Base-by-base conservation (phyloP, 768 basidiomycete species). In the Ramaria sp. region DNA sequence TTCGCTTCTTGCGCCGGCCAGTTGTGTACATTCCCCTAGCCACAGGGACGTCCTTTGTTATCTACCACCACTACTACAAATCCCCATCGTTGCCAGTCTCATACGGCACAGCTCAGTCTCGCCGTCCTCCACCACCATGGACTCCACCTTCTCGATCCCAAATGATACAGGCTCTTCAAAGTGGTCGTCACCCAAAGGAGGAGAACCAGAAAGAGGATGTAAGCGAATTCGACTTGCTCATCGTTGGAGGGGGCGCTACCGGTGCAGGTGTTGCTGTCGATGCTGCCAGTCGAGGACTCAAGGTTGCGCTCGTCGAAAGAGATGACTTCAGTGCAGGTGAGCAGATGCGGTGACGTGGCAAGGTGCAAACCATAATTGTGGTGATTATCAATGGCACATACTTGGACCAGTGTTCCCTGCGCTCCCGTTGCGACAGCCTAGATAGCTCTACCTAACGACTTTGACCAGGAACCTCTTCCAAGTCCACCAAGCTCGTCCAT, bases 401-500 rank as follows among this genome's bases (percentile, higher is more conserved):
- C 34, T 37, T 10, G 34, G 34, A 13, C 34, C 27, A 27, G 27
- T 5, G 5, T 27, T 5, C 13, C 13, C 34, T 37, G 34, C 34
- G 2, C 10, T 2, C 34, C 13, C 13, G 34, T 10, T 13, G 34
- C 2, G 34, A 37, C 13, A 37, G 34, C 34, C 34, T 7, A 37
- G 34, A 37, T 10, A 37, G 10, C 34, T 37, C 13, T 37, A 37
- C 27, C 52, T 48, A 24, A 13, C 27, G 51, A 12, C 58, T 37
- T 24, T 6, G 11, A 17, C 22, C 64, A 91, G 91, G 94, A 17
- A 96, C 95, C 0, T 95, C 91, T 0, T 95, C 91, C 6, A 98
- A 98, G 67, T 93, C 91, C 7, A 98, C 96, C 1, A 98, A 99
- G 69, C 84, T 99, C 53, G 95, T 99, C 0, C 96, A 99, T 71